Evolutionary conservation across 164 flowering plant genomes (phyloP), one percentile per base, ranked within the genome.

Genomic region (Stephania yunnanensis): DNA sequence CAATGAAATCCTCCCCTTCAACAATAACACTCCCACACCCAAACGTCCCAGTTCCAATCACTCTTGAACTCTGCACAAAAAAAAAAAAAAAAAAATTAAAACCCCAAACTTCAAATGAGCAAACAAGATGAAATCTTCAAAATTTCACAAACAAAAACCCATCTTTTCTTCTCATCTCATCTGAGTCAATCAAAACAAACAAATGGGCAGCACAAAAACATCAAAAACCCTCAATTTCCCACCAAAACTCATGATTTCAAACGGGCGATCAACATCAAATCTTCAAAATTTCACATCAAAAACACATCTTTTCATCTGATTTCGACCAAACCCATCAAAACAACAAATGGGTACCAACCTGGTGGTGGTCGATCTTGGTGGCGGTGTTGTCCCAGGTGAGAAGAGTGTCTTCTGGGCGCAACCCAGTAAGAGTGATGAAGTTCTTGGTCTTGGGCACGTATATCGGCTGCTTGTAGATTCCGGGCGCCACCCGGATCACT

Each of bases 21-120:
- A 95, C 89, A 65, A 95, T 92, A 3, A 75, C 73, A 80, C 81
- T 89, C 68, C 97, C 98, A 72, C 98, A 95, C 29, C 93, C 98
- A 85, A 93, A 95, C 1, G 98, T 95, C 66, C 97, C 99, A 3
- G 93, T 93, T 64, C 99, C 99, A 78, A 93, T 95, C 68, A 95
- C 69, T 9, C 92, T 80, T 53, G 93, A 79, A 20, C 79, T 80
- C 97, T 91, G 83, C 46, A 64, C 55, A 13, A 31, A 42, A 1
- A 20, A 69, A n/a, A 22, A n/a, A 22, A 17, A 1, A 36, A 36
- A 36, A 0, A 36, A 1, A 36, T 36, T 4, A 36, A 36, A 36
- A 36, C 42, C 42, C 42, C 2, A 2, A 4, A 36, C 4, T 36
- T 4, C 42, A 36, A 36, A 36, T 36, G 1, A 4, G 4, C 42